phyloP scores from a whole-genome alignment of 1,284 basidiomycete genomes.

The Albatrellus sp. region DNA sequence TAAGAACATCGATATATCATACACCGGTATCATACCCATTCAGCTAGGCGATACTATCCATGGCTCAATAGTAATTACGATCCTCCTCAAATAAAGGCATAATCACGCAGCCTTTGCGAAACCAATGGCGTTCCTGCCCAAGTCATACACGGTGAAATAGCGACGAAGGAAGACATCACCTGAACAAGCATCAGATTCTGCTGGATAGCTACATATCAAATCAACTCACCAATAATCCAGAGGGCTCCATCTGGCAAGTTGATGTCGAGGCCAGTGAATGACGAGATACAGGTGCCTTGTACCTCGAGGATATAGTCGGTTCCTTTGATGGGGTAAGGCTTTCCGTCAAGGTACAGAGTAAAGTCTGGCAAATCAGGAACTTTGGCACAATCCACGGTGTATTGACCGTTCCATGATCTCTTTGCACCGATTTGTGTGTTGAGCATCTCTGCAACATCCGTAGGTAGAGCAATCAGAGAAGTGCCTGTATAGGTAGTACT shows the following conservation, averaged over 20 bases:
- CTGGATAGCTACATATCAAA: constrained; percentile 1
- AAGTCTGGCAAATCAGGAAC: constrained; percentile 81
- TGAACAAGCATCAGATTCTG: constrained; percentile 14
- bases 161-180: constrained; percentile 80
- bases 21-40: not conserved
- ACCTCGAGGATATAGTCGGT: constrained; percentile 85
- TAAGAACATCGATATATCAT: no score
- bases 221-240: constrained; percentile 81
- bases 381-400: constrained; percentile 82
- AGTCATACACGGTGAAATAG: constrained; percentile 93
- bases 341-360: constrained; percentile 74
- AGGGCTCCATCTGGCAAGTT: constrained; percentile 78
- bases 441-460: constrained; percentile 95
- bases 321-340: constrained; percentile 70
- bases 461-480: constrained; percentile 83
- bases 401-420: constrained; percentile 92
- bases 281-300: constrained; percentile 86
- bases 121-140: constrained; percentile 76
- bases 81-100: no score
- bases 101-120: constrained; percentile 43
- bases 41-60: not conserved
- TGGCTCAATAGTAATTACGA: no score
- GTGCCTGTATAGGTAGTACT: constrained; percentile 42
- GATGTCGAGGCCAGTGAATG: constrained; percentile 90
- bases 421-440: constrained; percentile 92